These are phyloP conservation scores for Rhizoctonia solani DNA, from an alignment of 1,284 basidiomycete genomes.

Conservation along the genomic window DNA sequence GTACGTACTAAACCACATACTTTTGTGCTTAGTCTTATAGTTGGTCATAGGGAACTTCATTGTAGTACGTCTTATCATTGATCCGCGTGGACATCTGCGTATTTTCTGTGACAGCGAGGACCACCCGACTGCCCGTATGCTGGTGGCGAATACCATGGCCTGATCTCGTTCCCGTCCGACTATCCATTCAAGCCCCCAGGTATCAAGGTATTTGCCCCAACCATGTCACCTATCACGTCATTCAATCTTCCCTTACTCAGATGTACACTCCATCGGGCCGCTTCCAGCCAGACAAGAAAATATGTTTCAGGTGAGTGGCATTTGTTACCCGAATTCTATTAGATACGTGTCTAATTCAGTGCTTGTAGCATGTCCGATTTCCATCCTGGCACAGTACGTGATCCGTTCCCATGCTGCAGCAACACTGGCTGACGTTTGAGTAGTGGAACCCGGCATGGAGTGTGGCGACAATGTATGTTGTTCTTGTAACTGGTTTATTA, in stretches of 20 bases:
- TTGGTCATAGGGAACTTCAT: constrained; percentile 79
- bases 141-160: constrained; percentile 95
- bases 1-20: constrained; percentile 52
- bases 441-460: constrained; percentile 95
- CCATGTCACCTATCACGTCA: constrained; percentile 13
- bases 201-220: constrained; percentile 68
- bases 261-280: constrained; percentile 94
- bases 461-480: constrained; percentile 82
- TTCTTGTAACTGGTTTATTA: background rate
- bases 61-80: constrained; percentile 60
- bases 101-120: constrained; percentile 65
- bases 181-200: constrained; percentile 95
- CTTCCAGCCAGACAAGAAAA: constrained; percentile 92
- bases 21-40: constrained; percentile 20
- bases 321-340: background rate
- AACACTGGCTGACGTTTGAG: background rate
- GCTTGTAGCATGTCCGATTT: constrained; percentile 85
- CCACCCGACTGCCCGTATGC: constrained; percentile 90
- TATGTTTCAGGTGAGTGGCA: constrained; percentile 64
- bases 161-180: constrained; percentile 85
- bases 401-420: constrained; percentile 4
- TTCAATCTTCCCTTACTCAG: constrained; percentile 47
- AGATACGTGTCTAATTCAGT: background rate
- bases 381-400: constrained; percentile 82
- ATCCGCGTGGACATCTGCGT: constrained; percentile 6